Conservation (phyloP, 495 filamentous ascomycete genomes). For the Aspergillus conjunctus region DNA sequence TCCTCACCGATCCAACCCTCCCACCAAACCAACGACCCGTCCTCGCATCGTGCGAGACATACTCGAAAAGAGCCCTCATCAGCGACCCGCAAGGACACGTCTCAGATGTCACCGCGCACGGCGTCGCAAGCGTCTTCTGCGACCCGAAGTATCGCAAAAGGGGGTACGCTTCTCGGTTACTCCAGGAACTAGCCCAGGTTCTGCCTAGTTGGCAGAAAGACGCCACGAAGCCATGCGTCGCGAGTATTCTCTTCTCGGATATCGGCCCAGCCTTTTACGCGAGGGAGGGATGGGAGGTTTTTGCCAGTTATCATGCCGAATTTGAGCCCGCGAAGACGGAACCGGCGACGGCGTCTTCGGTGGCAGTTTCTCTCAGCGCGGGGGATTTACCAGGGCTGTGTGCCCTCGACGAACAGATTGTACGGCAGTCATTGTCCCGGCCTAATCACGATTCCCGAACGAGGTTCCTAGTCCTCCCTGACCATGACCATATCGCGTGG, state of each 20-base stretch:
- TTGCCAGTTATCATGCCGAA: neutral
- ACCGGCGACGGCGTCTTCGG: neutral
- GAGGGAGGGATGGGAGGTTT: constrained; percentile 1
- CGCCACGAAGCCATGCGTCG: neutral
- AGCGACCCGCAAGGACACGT: neutral
- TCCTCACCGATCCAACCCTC: neutral
- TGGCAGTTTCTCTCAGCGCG: neutral
- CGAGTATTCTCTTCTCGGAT: constrained; percentile 12
- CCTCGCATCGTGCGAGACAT: constrained; percentile 15
- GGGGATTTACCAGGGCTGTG: neutral
- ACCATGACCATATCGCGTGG: constrained; percentile 12
- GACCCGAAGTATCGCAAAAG: neutral
- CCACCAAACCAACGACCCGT: neutral
- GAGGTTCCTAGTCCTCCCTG: constrained; percentile 1
- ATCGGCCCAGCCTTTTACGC: constrained; percentile 1
- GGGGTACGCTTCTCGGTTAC: constrained; percentile 8
- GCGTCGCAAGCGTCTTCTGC: constrained; percentile 12
- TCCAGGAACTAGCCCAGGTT: neutral
- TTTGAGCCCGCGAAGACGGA: neutral
- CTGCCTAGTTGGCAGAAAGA: constrained; percentile 3
- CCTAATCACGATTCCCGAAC: neutral
- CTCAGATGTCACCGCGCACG: neutral
- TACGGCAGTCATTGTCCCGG: neutral
- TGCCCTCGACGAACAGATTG: neutral
- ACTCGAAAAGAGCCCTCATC: neutral